Percentiles rank a stretch among this genome's conserved stretches.
Conservation (phyloP, 352 stramenopile genomes). For the Thraustochytrium striatum region DNA sequence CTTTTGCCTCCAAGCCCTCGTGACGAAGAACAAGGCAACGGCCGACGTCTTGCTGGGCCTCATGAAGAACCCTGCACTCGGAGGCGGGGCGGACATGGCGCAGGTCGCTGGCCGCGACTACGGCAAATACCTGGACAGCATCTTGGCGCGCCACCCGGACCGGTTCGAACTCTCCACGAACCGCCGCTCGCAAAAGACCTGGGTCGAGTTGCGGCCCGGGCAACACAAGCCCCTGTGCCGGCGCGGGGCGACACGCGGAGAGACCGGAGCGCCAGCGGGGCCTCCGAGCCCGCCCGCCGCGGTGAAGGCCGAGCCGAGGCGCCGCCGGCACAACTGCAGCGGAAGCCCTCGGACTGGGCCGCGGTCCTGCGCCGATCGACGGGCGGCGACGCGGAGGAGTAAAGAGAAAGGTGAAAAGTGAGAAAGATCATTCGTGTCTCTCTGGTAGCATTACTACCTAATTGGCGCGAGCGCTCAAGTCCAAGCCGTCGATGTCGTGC, state of each 20-base stretch:
- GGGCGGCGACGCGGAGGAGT: too few relatives aligned
- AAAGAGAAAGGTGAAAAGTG: too few relatives aligned
- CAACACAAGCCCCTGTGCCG: not conserved
- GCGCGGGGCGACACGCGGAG: not conserved
- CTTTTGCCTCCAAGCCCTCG: not conserved
- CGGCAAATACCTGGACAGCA: not conserved
- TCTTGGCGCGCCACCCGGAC: not conserved
- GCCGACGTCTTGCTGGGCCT: not conserved
- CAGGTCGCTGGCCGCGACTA: not conserved
- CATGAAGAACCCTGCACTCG: slow-evolving; percentile 4
- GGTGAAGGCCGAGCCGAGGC: too few relatives aligned
- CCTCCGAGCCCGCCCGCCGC: too few relatives aligned
- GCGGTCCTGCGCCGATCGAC: too few relatives aligned
- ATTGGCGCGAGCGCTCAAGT: too few relatives aligned
- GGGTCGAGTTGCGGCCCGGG: not conserved
- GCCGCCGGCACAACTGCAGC: too few relatives aligned
- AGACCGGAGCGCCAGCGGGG: too few relatives aligned
- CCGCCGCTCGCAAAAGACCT: slow-evolving; percentile 11
- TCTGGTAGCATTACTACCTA: too few relatives aligned
- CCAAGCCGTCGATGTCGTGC: not conserved
- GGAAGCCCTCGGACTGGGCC: too few relatives aligned
- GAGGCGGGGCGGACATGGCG: not conserved
- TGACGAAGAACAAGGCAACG: not conserved
- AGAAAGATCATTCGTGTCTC: too few relatives aligned
- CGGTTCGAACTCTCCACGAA: not conserved